Evolutionary conservation across 768 basidiomycete species (phyloP).

Genomic region (Rhodotorula paludigena): DNA sequence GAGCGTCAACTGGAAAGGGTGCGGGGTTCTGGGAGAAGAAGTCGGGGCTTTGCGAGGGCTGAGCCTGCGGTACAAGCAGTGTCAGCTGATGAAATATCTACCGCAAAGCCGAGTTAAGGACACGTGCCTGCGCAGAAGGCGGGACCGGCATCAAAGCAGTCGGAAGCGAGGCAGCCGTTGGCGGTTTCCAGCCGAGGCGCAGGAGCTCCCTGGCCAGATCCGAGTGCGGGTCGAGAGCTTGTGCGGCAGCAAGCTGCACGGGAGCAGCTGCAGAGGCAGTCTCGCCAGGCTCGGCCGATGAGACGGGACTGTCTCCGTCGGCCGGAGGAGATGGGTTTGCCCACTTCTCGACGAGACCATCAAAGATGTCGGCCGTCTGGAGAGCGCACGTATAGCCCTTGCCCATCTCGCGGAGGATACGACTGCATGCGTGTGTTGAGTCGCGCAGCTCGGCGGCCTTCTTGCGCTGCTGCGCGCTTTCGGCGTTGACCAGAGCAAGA

Average conservation of each 20-base stretch:
- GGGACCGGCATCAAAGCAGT: neutral
- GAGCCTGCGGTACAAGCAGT: neutral
- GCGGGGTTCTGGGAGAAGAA: neutral
- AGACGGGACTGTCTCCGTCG: neutral
- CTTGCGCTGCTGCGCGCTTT: constrained; percentile 47
- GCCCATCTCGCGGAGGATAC: constrained; percentile 57
- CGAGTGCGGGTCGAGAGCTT: constrained; percentile 12
- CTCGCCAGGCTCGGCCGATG: neutral
- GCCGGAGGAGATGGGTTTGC: neutral
- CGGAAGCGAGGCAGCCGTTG: neutral
- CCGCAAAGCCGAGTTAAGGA: no score
- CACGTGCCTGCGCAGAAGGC: no score
- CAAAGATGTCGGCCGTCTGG: constrained; percentile 54
- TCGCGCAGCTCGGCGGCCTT: constrained; percentile 54
- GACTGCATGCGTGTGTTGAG: constrained; percentile 51
- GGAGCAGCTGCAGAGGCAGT: neutral
- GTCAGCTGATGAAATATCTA: neutral
- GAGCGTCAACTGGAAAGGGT: no score
- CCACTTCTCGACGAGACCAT: constrained; percentile 50
- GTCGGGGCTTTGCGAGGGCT: neutral
- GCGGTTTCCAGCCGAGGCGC: constrained; percentile 16
- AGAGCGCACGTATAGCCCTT: constrained; percentile 57
- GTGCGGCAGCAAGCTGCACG: neutral
- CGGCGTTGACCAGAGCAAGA: constrained; percentile 56
- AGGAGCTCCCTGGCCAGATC: constrained; percentile 14